These are phyloP conservation scores for Euryodendron excelsum DNA, from an alignment of 148 eudicot species.

Conservation along the genomic window DNA sequence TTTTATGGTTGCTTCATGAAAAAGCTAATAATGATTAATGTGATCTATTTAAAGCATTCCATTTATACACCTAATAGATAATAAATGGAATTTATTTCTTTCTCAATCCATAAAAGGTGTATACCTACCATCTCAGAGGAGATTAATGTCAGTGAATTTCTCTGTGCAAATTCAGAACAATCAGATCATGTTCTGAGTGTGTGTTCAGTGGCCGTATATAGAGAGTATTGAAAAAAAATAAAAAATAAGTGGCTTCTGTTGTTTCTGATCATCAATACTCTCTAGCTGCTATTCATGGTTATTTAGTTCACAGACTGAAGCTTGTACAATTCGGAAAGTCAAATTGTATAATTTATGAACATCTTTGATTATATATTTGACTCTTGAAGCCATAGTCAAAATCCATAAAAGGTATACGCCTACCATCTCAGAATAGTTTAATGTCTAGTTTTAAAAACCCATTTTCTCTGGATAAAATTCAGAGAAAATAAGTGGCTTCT, in stretches of 20 bases:
- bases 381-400: too few relatives aligned
- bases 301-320: too few relatives aligned
- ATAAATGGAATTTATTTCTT: constrained; percentile 14
- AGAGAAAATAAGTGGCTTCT: not conserved
- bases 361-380: too few relatives aligned
- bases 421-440: constrained; percentile 26
- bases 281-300: constrained; percentile 10
- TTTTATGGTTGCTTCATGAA: constrained; percentile 16
- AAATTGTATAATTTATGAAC: too few relatives aligned
- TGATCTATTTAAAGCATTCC: constrained; percentile 14
- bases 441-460: constrained; percentile 10
- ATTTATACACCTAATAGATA: constrained; percentile 21
- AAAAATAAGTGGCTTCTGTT: too few relatives aligned
- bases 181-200: constrained; percentile 28
- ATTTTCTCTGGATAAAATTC: constrained; percentile 6
- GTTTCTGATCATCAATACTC: not conserved
- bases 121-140: constrained; percentile 2
- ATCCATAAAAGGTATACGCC: constrained; percentile 18
- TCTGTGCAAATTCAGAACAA: not conserved
- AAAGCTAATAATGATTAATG: constrained; percentile 14
- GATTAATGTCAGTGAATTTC: not conserved
- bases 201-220: constrained; percentile 23
- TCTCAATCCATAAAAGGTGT: not conserved
- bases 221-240: too few relatives aligned
- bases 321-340: too few relatives aligned